Evolutionary conservation across 805 yeast species (phyloP).

Genomic region (Kuraishia hungarica): DNA sequence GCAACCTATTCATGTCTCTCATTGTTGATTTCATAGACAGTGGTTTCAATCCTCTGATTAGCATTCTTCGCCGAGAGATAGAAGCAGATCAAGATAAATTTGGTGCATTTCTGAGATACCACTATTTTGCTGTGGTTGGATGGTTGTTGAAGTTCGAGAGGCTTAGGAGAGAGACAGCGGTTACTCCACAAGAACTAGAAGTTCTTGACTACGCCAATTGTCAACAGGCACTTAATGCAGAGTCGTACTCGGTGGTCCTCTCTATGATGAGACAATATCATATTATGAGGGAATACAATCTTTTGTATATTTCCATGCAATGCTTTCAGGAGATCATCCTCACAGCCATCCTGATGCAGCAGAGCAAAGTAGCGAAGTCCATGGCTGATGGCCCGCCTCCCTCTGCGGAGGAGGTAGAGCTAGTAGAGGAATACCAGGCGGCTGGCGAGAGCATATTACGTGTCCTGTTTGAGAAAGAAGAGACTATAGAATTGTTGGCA

Average conservation of each 20-base stretch:
- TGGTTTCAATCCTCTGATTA: slow-evolving; percentile 62
- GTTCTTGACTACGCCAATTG: slow-evolving; percentile 27
- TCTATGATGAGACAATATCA: slow-evolving; percentile 29
- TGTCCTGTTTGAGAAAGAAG: slow-evolving; percentile 62
- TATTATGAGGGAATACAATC: slow-evolving; percentile 40
- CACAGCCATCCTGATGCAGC: slow-evolving; percentile 24
- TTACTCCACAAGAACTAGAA: slow-evolving; percentile 21
- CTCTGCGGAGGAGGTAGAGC: slow-evolving; percentile 35
- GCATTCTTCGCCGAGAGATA: slow-evolving; percentile 31
- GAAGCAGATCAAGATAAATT: slow-evolving; percentile 19
- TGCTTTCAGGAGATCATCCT: slow-evolving; percentile 57
- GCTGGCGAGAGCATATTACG: slow-evolving; percentile 32
- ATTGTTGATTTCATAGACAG: slow-evolving; percentile 59
- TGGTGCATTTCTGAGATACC: slow-evolving; percentile 22
- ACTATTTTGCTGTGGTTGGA: slow-evolving; percentile 50
- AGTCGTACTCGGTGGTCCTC: slow-evolving; percentile 44
- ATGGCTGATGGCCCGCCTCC: slow-evolving; percentile 6
- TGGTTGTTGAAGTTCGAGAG: slow-evolving; percentile 76
- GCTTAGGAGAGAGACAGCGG: slow-evolving; percentile 18
- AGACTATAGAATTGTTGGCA: slow-evolving; percentile 45
- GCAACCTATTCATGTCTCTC: slow-evolving; percentile 30
- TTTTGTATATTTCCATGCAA: slow-evolving; percentile 62
- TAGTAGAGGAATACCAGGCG: slow-evolving; percentile 17
- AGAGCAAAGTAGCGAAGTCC: background rate
- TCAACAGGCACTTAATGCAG: slow-evolving; percentile 46